Evolutionary conservation across 2,329 filamentous ascomycete genomes (phyloP).

Genomic region (Fusarium pseudonygamai): DNA sequence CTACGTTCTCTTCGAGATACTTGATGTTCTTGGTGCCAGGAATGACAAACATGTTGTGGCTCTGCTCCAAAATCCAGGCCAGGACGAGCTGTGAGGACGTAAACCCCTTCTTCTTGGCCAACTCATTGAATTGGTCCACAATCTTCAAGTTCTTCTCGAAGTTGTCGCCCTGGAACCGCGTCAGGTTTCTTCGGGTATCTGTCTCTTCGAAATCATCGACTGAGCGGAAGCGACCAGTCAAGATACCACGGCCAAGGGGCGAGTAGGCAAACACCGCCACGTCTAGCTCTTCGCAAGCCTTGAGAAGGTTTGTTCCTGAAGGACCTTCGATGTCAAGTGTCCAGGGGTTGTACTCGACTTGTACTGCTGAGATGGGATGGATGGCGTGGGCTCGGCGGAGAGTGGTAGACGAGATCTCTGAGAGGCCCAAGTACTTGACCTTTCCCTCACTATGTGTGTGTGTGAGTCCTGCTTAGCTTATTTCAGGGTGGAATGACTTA

Average conservation of each 20-base stretch:
- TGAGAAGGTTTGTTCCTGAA: conserved; percentile 56
- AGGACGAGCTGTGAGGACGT: conserved; percentile 68
- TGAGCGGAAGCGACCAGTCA: conserved; percentile 61
- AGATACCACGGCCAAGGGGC: conserved; percentile 67
- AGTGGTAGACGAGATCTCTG: conserved; percentile 59
- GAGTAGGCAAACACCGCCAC: conserved; percentile 66
- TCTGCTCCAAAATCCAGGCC: conserved; percentile 71
- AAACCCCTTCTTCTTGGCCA: conserved; percentile 59
- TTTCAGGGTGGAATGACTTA: conserved; percentile 23
- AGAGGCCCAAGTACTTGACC: conserved; percentile 66
- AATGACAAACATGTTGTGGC: conserved; percentile 68
- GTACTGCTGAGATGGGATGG: conserved; percentile 59
- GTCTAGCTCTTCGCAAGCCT: conserved; percentile 65
- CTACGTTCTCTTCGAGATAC: conserved; percentile 58
- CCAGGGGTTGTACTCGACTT: conserved; percentile 66
- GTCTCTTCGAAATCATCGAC: conserved; percentile 55
- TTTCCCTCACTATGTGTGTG: conserved; percentile 57
- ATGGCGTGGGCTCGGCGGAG: conserved; percentile 61
- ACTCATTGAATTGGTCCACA: conserved; percentile 51
- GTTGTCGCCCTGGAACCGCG: conserved; percentile 41
- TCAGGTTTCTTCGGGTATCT: conserved; percentile 27
- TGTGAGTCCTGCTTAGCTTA: conserved; percentile 3
- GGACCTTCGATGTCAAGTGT: conserved; percentile 67
- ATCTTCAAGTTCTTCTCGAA: conserved; percentile 62
- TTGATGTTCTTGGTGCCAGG: conserved; percentile 59